These are phyloP conservation scores for Penicillium sp. DNA, from an alignment of 2,329 filamentous ascomycete genomes.

Conservation along the genomic window DNA sequence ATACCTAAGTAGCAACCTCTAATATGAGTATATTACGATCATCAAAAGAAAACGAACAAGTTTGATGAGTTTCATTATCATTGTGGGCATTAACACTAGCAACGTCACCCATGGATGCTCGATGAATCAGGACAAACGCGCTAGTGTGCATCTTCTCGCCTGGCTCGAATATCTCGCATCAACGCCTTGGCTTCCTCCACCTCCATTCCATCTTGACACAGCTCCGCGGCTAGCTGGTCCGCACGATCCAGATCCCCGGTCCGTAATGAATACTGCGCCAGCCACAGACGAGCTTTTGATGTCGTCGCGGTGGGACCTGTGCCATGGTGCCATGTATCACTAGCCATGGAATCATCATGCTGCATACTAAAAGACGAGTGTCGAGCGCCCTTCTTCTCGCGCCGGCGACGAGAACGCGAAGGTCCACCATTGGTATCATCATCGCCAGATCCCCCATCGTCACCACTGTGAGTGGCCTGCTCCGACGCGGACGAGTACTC, in stretches of 20 bases:
- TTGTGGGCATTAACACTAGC: no score
- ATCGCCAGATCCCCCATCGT: slow-evolving; percentile 30
- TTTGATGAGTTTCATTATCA: no score
- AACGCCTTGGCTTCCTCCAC: slow-evolving; percentile 95
- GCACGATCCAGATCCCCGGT: slow-evolving; percentile 69
- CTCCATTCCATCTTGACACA: slow-evolving; percentile 93
- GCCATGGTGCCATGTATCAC: slow-evolving; percentile 44
- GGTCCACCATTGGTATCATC: slow-evolving; percentile 35
- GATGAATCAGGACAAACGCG: not conserved
- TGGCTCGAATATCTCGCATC: slow-evolving; percentile 75
- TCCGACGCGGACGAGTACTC: slow-evolving; percentile 32
- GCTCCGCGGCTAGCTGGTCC: slow-evolving; percentile 75
- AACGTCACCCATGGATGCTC: no score
- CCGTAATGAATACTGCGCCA: slow-evolving; percentile 74
- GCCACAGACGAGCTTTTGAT: slow-evolving; percentile 87
- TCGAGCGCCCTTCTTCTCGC: slow-evolving; percentile 42
- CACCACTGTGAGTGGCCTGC: slow-evolving; percentile 30
- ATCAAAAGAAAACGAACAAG: no score
- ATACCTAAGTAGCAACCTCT: not conserved
- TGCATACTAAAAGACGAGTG: slow-evolving; percentile 27
- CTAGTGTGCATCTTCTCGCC: slow-evolving; percentile 51
- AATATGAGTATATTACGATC: no score
- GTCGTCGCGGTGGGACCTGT: slow-evolving; percentile 88
- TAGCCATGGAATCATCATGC: slow-evolving; percentile 34
- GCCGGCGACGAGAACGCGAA: slow-evolving; percentile 57